Evolutionary conservation across 2,329 filamentous ascomycete genomes (phyloP), one percentile per base, ranked within the genome.

Genomic region (Fusarium denticulatum): DNA sequence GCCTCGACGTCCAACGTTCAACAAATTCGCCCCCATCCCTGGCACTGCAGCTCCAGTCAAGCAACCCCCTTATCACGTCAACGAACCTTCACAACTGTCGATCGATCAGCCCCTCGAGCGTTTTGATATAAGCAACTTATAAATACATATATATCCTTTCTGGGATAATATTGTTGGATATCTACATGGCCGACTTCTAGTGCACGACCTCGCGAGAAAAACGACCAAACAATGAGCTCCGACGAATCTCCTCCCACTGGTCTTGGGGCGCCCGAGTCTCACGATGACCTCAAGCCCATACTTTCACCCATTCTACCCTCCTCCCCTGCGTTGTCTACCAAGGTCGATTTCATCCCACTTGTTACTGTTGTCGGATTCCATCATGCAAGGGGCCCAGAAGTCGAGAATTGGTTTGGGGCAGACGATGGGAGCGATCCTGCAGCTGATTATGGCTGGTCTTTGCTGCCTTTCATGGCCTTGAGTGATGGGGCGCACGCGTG

Each of bases 391-490:
- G 96, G 96, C 14, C 96, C 96, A 37, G 96, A 99, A 85, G 93
- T 98, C 64, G 95, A 98, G 85, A 89, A 88, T 78, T 98, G 96
- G 93, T 94, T 97, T 80, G 95, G 94, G 70, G 90, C 84, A 34
- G 82, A 91, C 26, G 91, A 95, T 76, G 93, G 91, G 60, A 86
- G 85, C 66, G 95, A 98, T 82, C 94, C 96, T 16, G 93, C 93
- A 7, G 86, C 84, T 50, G 93, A 95, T 67, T 96, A 97, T 83
- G 94, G 96, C 80, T 99, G 96, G 96, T 88, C 91, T 34, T 83
- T 98, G 76, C 87, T 99, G 70, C 95, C 96, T 0, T 99, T 99
- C 82, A 98, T 98, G 94, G 96, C 96, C 32, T 85, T 99, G 79
- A 96, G 94, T 65, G 96, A 99, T 81, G 96, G 96, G 60, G 96